A percentile compares a stretch with the other conserved stretches of the same genome.
Evolutionary conservation across 768 basidiomycete genomes (phyloP).

Genomic region (Asterophora lycoperdoides): DNA sequence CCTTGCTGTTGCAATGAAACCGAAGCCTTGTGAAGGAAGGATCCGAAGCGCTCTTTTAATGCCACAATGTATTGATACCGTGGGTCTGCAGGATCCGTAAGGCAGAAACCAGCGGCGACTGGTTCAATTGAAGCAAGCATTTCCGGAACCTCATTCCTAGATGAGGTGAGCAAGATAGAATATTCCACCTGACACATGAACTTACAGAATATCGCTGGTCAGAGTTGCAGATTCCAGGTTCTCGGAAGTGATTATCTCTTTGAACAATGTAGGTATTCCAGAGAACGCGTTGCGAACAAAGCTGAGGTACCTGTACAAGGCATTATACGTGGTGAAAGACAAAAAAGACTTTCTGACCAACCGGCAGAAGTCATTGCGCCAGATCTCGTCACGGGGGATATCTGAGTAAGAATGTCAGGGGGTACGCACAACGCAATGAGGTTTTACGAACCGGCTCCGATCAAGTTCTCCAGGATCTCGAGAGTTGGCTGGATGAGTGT

Average conservation of each 20-base stretch:
- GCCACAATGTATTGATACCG: conserved; percentile 56
- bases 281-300: conserved; percentile 72
- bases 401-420: conserved; percentile 23
- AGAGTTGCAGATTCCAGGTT: conserved; percentile 38
- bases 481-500: conserved; percentile 65
- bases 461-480: conserved; percentile 47
- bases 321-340: neutral
- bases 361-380: conserved; percentile 88
- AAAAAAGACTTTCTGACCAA: conserved; percentile 24
- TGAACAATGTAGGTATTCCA: conserved; percentile 65
- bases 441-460: conserved; percentile 43
- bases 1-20: conserved; percentile 64
- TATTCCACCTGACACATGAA: neutral
- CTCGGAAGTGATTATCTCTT: conserved; percentile 48
- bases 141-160: conserved; percentile 69
- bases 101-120: conserved; percentile 60
- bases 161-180: neutral
- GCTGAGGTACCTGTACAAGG: conserved; percentile 50
- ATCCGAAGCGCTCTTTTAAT: conserved; percentile 60
- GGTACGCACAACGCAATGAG: neutral
- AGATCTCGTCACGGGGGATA: conserved; percentile 50
- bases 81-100: conserved; percentile 61
- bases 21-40: conserved; percentile 69
- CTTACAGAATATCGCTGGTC: conserved; percentile 70
- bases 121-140: conserved; percentile 67